A percentile compares a stretch with the other conserved stretches of the same genome.
Conservation (phyloP, 1,284 basidiomycete species). For the Peniophora sp. region DNA sequence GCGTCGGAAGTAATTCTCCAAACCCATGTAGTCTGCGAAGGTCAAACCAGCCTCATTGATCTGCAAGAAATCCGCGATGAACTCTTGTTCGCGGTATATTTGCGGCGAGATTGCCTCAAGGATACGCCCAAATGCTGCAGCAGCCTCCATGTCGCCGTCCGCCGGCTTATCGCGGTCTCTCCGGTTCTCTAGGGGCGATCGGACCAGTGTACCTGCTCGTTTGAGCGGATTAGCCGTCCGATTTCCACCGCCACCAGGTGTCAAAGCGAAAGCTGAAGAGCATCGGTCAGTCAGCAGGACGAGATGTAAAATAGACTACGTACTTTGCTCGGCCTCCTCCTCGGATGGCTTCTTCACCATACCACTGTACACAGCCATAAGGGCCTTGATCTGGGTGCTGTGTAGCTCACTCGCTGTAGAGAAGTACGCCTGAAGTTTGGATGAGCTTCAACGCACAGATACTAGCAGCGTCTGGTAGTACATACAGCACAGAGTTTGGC, state of each 20-base stretch:
- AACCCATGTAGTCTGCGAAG: constrained; percentile 92
- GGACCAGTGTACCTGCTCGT: constrained; percentile 69
- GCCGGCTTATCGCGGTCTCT: constrained; percentile 51
- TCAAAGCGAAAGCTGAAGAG: constrained; percentile 39
- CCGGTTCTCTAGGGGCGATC: constrained; percentile 57
- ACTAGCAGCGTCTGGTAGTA: constrained; percentile 9
- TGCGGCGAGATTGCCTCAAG: constrained; percentile 74
- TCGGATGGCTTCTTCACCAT: constrained; percentile 61
- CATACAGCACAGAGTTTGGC: constrained; percentile 81
- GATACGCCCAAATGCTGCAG: constrained; percentile 70
- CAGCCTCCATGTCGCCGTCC: constrained; percentile 54
- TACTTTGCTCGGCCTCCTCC: constrained; percentile 66
- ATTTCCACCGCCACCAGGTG: constrained; percentile 29
- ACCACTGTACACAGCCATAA: constrained; percentile 56
- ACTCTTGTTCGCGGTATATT: constrained; percentile 79
- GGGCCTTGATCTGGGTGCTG: constrained; percentile 66
- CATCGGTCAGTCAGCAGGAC: neutral
- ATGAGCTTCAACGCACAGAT: neutral
- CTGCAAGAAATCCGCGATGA: constrained; percentile 88
- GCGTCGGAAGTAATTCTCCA: constrained; percentile 91
- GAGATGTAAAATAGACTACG: constrained; percentile 9
- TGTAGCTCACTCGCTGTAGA: constrained; percentile 78
- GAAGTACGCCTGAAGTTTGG: constrained; percentile 68
- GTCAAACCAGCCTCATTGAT: constrained; percentile 84
- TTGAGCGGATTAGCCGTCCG: constrained; percentile 54